These are phyloP conservation scores for Dipteronia sinensis DNA, from an alignment of 345 rosid species.

Conservation along the genomic window DNA sequence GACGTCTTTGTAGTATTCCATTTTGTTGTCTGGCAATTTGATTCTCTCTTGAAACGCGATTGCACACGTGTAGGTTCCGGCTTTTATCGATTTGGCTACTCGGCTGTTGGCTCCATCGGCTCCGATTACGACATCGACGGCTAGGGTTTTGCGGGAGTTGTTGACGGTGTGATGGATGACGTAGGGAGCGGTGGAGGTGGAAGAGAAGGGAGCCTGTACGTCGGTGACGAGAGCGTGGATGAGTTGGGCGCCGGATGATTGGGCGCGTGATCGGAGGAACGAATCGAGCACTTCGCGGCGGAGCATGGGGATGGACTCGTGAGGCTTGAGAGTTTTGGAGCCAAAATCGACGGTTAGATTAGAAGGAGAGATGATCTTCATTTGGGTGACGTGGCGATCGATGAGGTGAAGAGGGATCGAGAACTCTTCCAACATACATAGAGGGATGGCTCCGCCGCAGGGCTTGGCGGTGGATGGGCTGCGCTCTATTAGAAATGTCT, in stretches of 20 bases:
- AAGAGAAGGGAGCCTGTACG: constrained; percentile 48
- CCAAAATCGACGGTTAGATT: constrained; percentile 68
- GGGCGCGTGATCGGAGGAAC: constrained; percentile 64
- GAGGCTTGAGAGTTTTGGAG: constrained; percentile 46
- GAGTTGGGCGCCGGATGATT: constrained; percentile 49
- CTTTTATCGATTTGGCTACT: constrained; percentile 56
- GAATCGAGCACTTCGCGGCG: constrained; percentile 74
- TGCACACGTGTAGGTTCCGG: constrained; percentile 58
- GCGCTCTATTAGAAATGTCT: constrained; percentile 71
- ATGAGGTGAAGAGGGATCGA: constrained; percentile 56
- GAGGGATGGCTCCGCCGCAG: constrained; percentile 78
- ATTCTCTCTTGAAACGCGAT: constrained; percentile 75
- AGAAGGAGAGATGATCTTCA: constrained; percentile 74
- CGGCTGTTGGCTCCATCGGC: constrained; percentile 76
- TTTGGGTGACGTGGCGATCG: constrained; percentile 66
- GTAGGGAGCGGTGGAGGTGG: constrained; percentile 39
- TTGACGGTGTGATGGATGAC: constrained; percentile 47
- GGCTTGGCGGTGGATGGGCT: constrained; percentile 60
- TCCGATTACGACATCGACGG: constrained; percentile 60
- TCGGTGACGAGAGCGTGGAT: constrained; percentile 54
- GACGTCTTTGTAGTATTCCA: constrained; percentile 60
- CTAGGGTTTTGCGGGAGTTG: constrained; percentile 33
- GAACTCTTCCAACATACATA: constrained; percentile 75
- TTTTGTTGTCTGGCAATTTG: constrained; percentile 58
- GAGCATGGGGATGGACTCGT: constrained; percentile 72